phyloP scores from a whole-genome alignment of 116 monocot species.

The Iris pallida region DNA sequence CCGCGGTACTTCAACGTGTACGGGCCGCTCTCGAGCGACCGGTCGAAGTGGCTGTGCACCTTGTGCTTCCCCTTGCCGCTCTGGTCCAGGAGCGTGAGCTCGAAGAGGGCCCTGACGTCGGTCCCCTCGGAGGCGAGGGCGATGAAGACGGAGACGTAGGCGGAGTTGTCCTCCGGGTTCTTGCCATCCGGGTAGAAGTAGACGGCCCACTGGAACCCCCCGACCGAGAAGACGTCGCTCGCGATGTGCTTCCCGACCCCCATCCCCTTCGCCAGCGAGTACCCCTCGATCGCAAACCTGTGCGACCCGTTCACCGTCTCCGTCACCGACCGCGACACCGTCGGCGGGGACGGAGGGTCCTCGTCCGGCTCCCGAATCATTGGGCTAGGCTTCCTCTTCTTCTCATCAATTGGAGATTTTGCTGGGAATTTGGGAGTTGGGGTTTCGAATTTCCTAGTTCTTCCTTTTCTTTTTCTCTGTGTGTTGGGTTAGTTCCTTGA shows the following conservation, averaged over 20 bases:
- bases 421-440: not conserved
- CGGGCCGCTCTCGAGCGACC: constrained; percentile 43
- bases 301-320: constrained; percentile 55
- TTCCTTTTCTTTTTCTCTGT: too few relatives aligned
- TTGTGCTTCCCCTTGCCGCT: constrained; percentile 56
- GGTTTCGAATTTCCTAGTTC: not conserved
- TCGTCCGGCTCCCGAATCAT: constrained; percentile 26
- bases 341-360: not conserved
- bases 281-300: constrained; percentile 52
- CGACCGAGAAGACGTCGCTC: constrained; percentile 43
- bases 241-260: constrained; percentile 55
- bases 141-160: constrained; percentile 39
- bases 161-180: constrained; percentile 28
- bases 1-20: constrained; percentile 47
- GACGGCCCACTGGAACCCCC: constrained; percentile 47
- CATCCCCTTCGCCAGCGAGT: constrained; percentile 55
- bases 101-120: constrained; percentile 42
- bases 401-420: not conserved
- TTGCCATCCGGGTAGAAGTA: constrained; percentile 45
- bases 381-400: too few relatives aligned
- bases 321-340: constrained; percentile 41
- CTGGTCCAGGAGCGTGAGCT: constrained; percentile 51
- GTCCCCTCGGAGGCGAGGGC: constrained; percentile 35
- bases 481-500: too few relatives aligned
- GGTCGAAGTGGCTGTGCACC: constrained; percentile 44